Evolutionary conservation across 768 basidiomycete genomes (phyloP).

Genomic region (Suillus ampliporus): DNA sequence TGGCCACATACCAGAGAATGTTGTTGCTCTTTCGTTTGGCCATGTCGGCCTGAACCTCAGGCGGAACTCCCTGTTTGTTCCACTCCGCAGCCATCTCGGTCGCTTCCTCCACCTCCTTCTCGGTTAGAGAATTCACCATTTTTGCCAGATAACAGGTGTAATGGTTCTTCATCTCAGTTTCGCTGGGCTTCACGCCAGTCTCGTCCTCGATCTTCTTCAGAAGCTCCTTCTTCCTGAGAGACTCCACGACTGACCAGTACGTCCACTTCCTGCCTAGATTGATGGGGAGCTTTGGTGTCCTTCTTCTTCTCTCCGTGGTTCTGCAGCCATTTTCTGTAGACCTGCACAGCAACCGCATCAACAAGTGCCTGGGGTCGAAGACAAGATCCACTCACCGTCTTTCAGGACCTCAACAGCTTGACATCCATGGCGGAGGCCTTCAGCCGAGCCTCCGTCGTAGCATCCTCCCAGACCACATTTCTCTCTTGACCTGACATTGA

Average conservation of each 20-base stretch:
- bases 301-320: not conserved
- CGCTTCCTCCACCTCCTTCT: no score
- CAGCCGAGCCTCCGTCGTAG: not conserved
- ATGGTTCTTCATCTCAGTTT: not conserved
- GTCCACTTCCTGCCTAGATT: not conserved
- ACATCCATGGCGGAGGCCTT: not conserved
- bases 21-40: no score
- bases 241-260: not conserved
- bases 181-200: not conserved
- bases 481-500: not conserved
- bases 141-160: not conserved
- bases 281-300: not conserved
- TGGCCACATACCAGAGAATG: no score
- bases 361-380: no score
- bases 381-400: not conserved
- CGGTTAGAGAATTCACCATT: not conserved
- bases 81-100: no score
- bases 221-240: not conserved
- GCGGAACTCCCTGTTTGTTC: no score
- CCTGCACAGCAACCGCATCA: no score
- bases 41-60: no score
- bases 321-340: not conserved
- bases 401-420: not conserved
- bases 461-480: not conserved
- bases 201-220: not conserved